A percentile compares a stretch with the other conserved stretches of the same genome.
phyloP scores from a whole-genome alignment of 768 basidiomycete species.

The Lactarius evosmus region DNA sequence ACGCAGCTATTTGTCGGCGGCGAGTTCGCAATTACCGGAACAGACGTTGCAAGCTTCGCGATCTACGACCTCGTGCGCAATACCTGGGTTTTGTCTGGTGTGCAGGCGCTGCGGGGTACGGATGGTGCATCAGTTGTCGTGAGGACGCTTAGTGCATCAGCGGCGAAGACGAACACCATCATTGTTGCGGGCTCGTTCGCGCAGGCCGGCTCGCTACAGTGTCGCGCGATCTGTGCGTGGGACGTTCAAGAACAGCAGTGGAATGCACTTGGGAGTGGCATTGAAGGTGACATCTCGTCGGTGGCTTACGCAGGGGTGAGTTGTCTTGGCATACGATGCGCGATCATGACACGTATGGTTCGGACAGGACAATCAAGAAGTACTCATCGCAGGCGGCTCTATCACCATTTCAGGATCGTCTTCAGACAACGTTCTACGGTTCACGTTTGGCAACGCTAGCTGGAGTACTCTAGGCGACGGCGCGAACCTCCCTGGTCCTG shows the following conservation, averaged over 20 bases:
- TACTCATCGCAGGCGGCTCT: constrained; percentile 76
- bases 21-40: constrained; percentile 63
- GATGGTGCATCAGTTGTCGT: constrained; percentile 59
- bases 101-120: constrained; percentile 58
- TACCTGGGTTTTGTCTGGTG: constrained; percentile 56
- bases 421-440: constrained; percentile 70
- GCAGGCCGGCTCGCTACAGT: constrained; percentile 69
- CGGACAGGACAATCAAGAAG: constrained; percentile 57
- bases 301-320: constrained; percentile 81
- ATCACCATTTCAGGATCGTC: constrained; percentile 64
- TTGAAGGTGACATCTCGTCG: constrained; percentile 76
- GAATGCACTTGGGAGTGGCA: constrained; percentile 73
- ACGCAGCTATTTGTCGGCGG: constrained; percentile 79
- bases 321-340: constrained; percentile 25
- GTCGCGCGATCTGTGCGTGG: constrained; percentile 76
- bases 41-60: constrained; percentile 64
- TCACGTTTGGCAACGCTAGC: constrained; percentile 62
- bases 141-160: constrained; percentile 63
- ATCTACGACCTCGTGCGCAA: constrained; percentile 70
- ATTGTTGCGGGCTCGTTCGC: constrained; percentile 88
- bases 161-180: constrained; percentile 56
- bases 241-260: constrained; percentile 70
- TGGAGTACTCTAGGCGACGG: constrained; percentile 70
- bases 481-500: constrained; percentile 76
- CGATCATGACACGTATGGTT: constrained; percentile 21